Conservation (phyloP, 2,329 filamentous ascomycete genomes). For the Ophiocordyceps unilateralis region DNA sequence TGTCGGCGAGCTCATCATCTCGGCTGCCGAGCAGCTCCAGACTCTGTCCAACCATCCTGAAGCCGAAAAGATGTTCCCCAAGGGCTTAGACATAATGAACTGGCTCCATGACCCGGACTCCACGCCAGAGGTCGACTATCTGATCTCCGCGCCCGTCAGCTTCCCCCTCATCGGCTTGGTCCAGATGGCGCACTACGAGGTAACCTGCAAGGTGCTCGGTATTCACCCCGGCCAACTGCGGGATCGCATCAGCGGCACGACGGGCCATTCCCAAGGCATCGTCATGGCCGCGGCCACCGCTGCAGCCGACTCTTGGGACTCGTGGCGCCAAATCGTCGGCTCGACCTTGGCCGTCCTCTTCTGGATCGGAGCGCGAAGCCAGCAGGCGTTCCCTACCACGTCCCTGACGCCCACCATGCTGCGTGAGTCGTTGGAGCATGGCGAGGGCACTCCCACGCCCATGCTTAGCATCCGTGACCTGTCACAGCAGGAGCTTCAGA, state of each 20-base stretch:
- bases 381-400: slow-evolving; percentile 91
- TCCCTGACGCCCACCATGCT: slow-evolving; percentile 82
- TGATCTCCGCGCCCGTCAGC: slow-evolving; percentile 88
- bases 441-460: slow-evolving; percentile 87
- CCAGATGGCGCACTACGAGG: slow-evolving; percentile 87
- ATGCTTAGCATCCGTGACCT: slow-evolving; percentile 97
- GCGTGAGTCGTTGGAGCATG: slow-evolving; percentile 83
- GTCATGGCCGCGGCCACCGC: slow-evolving; percentile 86
- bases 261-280: slow-evolving; percentile 92
- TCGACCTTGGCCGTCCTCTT: slow-evolving; percentile 85
- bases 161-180: slow-evolving; percentile 91
- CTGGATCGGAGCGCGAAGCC: slow-evolving; percentile 94
- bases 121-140: slow-evolving; percentile 85
- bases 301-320: slow-evolving; percentile 83
- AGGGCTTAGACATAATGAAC: slow-evolving; percentile 86
- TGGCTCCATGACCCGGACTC: slow-evolving; percentile 84
- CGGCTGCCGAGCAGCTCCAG: slow-evolving; percentile 75
- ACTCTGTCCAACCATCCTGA: slow-evolving; percentile 65
- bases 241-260: slow-evolving; percentile 70
- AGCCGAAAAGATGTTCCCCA: slow-evolving; percentile 89
- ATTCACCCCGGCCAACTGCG: slow-evolving; percentile 78
- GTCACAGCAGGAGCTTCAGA: slow-evolving; percentile 73
- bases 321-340: slow-evolving; percentile 63
- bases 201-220: slow-evolving; percentile 83
- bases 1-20: slow-evolving; percentile 66